Evolutionary conservation across 768 basidiomycete species (phyloP).

Genomic region (Hemileccinum rubropunctum): DNA sequence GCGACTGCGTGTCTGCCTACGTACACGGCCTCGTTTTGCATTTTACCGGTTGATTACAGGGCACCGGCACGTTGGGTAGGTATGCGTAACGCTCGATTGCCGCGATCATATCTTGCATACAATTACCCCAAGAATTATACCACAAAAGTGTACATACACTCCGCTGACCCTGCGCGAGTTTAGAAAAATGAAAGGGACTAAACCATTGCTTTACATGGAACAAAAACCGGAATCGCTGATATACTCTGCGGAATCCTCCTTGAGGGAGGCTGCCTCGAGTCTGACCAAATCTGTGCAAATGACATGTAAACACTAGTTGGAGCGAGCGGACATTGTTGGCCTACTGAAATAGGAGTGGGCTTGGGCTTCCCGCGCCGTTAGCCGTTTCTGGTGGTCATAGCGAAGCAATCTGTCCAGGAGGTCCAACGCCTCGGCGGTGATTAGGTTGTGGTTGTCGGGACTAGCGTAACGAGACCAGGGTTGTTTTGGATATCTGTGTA

Average conservation of each 20-base stretch:
- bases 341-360: conserved; percentile 64
- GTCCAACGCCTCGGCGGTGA: conserved; percentile 62
- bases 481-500: conserved; percentile 52
- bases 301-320: conserved; percentile 20
- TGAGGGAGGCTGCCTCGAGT: conserved; percentile 44
- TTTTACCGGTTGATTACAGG: conserved; percentile 8
- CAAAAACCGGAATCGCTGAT: conserved; percentile 51
- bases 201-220: conserved; percentile 30
- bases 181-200: neutral
- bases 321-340: conserved; percentile 23
- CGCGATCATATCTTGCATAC: conserved; percentile 11
- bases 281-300: conserved; percentile 42
- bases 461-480: conserved; percentile 65
- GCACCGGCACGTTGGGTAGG: conserved; percentile 29
- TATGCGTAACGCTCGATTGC: conserved; percentile 14
- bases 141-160: conserved; percentile 3
- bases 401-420: conserved; percentile 63
- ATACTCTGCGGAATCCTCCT: conserved; percentile 39
- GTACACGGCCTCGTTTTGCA: conserved; percentile 30
- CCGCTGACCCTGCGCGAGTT: conserved; percentile 3
- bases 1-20: conserved; percentile 22
- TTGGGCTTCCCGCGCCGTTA: conserved; percentile 67
- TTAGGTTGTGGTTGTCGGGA: conserved; percentile 54
- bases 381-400: conserved; percentile 68
- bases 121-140: conserved; percentile 10